Evolutionary conservation across 2,329 filamentous ascomycete species (phyloP), one percentile per base, ranked within the genome.

Genomic region (Zasmidium citrigriseum): DNA sequence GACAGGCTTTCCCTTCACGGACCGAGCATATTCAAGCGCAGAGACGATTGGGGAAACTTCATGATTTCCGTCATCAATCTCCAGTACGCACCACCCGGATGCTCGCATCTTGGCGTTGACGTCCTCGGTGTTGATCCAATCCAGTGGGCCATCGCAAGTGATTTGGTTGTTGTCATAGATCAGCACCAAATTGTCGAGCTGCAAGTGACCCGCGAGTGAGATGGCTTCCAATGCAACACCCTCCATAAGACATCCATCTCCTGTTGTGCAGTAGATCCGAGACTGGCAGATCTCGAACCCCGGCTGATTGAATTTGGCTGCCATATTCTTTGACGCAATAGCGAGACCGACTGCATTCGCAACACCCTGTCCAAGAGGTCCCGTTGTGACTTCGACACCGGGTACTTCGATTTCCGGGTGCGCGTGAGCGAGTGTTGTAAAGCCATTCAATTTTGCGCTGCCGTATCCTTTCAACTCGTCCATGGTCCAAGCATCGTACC

Each of bases 101-200:
- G 83, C 82, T 4, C 76, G 72, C 82, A 86, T 85, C 70, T 85
- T 86, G 5, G 75, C 70, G 56, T 86, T 84, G 64, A 84, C 74
- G 47, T 86, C 82, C 63, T 86, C 83, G 0, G 77, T 82, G 60
- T 83, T 84, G 1, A 77, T 77, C 45, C 80, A 72, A 67, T 85
- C 82, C 2, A 85, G 77, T 1, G 77, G 78, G 1, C 84, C 83
- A 57, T 86, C 83, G 64, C 83, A 86, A 4, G 83, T 85, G 49
- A 86, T 75, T 64, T 83, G 80, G 68, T 86, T 86, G 70, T 86
- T 86, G 63, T 86, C 84, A 62, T 86, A 86, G 48, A 85, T 80
- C 23, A 86, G 70, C 2, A 78, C 79, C 1, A 86, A 71, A 67
- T 86, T 86, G 71, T 82, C 80, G 10, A 86, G 73, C 61, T 76